Evolutionary conservation across 176 grass and related monocot species (phyloP).

Genomic region (Phoenix dactylifera): DNA sequence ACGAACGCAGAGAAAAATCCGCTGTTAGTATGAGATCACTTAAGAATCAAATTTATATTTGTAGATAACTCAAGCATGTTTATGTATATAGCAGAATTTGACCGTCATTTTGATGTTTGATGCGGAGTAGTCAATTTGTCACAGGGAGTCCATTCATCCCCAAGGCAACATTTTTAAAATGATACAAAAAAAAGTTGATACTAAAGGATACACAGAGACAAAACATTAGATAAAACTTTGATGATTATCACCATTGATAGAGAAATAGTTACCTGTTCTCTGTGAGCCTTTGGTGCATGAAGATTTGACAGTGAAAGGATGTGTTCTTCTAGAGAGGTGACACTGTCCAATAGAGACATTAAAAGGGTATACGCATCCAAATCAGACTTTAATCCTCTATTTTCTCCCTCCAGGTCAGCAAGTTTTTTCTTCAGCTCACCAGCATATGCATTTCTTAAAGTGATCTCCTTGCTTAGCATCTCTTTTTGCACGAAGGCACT

Average conservation of each 20-base stretch:
- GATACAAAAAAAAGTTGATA: no score
- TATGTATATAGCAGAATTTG: neutral
- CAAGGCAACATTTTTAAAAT: no score
- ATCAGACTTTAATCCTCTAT: slow-evolving; percentile 36
- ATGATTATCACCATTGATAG: slow-evolving; percentile 13
- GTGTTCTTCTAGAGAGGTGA: slow-evolving; percentile 46
- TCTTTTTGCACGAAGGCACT: slow-evolving; percentile 31
- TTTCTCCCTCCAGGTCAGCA: slow-evolving; percentile 40
- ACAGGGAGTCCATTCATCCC: no score
- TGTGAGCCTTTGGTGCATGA: slow-evolving; percentile 3
- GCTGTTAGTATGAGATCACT: no score
- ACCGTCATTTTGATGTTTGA: neutral
- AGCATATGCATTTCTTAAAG: slow-evolving; percentile 28
- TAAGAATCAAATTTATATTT: no score
- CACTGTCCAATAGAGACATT: slow-evolving; percentile 36
- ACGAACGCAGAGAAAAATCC: no score
- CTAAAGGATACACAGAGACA: no score
- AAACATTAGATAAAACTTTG: neutral
- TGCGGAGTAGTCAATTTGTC: no score
- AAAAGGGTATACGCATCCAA: slow-evolving; percentile 38
- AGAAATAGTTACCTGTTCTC: slow-evolving; percentile 29
- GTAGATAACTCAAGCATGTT: no score
- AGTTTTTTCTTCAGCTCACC: slow-evolving; percentile 44
- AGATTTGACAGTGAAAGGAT: slow-evolving; percentile 39
- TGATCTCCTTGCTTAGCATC: slow-evolving; percentile 40